Conservation (phyloP, 305 asterid genomes). For the Fraxinus paxiana region DNA sequence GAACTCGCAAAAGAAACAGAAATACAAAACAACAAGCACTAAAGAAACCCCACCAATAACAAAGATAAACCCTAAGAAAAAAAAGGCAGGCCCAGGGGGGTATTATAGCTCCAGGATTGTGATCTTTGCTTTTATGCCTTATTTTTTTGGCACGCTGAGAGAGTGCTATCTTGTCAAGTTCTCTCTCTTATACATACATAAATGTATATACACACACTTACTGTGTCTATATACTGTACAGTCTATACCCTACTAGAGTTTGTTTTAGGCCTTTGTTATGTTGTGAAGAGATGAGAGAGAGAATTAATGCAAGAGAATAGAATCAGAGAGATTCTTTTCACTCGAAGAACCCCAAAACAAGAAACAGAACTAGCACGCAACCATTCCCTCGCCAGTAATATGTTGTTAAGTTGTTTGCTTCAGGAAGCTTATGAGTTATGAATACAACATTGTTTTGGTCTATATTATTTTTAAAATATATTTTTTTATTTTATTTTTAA, state of each 20-base stretch:
- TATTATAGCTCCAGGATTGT: constrained; percentile 30
- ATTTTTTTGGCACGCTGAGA: constrained; percentile 40
- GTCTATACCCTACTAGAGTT: not conserved
- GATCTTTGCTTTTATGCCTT: constrained; percentile 31
- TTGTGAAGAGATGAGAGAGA: constrained; percentile 2
- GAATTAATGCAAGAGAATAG: not conserved
- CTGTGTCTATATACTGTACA: not conserved
- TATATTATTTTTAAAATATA: too few species aligned
- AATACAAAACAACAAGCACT: not conserved
- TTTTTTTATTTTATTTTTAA: too few species aligned
- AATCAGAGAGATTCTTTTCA: constrained; percentile 30
- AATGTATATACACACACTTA: not conserved
- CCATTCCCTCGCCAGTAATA: constrained; percentile 31
- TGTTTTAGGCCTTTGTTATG: not conserved
- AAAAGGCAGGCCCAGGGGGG: constrained; percentile 18
- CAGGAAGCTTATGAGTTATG: constrained; percentile 22
- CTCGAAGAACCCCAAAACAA: constrained; percentile 26
- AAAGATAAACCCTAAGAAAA: constrained; percentile 13
- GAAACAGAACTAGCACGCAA: constrained; percentile 62
- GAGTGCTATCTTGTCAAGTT: constrained; percentile 20
- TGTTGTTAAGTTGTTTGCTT: constrained; percentile 32
- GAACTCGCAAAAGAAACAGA: not conserved
- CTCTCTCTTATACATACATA: constrained; percentile 20
- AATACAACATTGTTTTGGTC: too few species aligned
- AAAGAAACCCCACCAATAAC: constrained; percentile 20